These are phyloP conservation scores for Xylaria curta DNA, from an alignment of 495 filamentous ascomycete species.

Conservation along the genomic window DNA sequence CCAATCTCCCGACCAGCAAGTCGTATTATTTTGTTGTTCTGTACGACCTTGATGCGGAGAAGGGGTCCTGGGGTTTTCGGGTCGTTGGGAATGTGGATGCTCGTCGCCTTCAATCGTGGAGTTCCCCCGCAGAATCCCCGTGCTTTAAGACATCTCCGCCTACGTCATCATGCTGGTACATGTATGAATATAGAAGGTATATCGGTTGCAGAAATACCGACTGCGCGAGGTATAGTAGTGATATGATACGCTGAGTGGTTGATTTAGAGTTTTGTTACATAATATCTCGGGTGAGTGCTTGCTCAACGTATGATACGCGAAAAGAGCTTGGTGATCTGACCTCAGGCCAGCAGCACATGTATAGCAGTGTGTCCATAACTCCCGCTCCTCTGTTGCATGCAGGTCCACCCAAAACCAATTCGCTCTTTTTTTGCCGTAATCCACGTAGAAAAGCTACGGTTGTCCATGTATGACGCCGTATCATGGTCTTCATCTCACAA, in stretches of 20 bases:
- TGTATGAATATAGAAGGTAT: neutral
- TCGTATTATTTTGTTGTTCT: neutral
- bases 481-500: too few relatives aligned
- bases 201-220: conserved; percentile 1
- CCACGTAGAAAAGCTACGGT: too few relatives aligned
- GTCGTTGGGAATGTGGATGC: neutral
- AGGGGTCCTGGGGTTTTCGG: neutral
- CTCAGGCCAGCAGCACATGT: too few relatives aligned
- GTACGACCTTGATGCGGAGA: neutral
- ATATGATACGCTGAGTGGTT: neutral
- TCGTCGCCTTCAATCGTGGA: neutral
- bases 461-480: too few relatives aligned
- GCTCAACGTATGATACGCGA: neutral
- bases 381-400: too few relatives aligned
- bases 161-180: neutral
- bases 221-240: neutral
- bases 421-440: too few relatives aligned
- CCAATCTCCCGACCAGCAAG: neutral
- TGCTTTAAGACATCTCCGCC: neutral
- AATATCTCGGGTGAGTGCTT: neutral
- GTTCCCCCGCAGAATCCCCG: conserved; percentile 3
- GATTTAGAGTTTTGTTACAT: neutral
- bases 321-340: neutral
- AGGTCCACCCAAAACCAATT: too few relatives aligned
- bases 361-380: too few relatives aligned